These are phyloP conservation scores for Kodamaea plutei DNA, from an alignment of 1,139 yeast species.

Conservation along the genomic window DNA sequence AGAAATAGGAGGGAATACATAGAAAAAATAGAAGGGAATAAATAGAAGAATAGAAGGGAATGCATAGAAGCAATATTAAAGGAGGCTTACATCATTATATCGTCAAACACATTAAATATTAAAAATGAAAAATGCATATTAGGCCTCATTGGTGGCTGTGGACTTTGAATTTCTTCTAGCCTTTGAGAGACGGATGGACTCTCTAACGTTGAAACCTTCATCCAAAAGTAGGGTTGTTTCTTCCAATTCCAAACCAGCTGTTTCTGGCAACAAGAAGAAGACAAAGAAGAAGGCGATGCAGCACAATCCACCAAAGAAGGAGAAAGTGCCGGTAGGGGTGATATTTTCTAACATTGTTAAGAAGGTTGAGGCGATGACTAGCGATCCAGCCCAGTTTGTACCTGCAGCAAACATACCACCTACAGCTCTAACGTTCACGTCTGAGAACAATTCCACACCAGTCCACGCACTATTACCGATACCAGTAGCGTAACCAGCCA, in stretches of 20 bases:
- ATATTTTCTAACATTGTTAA: conserved; percentile 89
- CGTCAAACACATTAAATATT: too few relatives aligned
- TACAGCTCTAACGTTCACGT: conserved; percentile 79
- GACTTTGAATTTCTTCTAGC: conserved; percentile 44
- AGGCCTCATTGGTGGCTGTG: too few relatives aligned
- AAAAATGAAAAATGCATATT: too few relatives aligned
- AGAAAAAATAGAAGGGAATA: too few relatives aligned
- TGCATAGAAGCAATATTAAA: too few relatives aligned
- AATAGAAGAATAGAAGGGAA: too few relatives aligned
- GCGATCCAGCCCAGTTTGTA: conserved; percentile 93
- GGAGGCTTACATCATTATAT: too few relatives aligned
- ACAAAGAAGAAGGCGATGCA: conserved; percentile 66
- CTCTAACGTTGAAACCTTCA: conserved; percentile 80
- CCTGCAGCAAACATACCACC: conserved; percentile 93
- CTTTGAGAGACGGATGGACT: conserved; percentile 60
- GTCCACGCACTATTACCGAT: conserved; percentile 99
- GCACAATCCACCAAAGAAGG: conserved; percentile 82
- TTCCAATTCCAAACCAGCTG: conserved; percentile 84
- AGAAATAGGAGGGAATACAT: too few relatives aligned
- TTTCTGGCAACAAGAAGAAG: conserved; percentile 85
- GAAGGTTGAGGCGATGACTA: conserved; percentile 86
- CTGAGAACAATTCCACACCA: conserved; percentile 91
- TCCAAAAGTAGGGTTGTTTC: conserved; percentile 79
- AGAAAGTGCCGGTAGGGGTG: conserved; percentile 93
- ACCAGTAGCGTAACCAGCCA: conserved; percentile 88